Percentiles rank a stretch among this genome's conserved stretches.
phyloP scores from a whole-genome alignment of 441 rosid genomes.

The Theobroma grandiflorum region DNA sequence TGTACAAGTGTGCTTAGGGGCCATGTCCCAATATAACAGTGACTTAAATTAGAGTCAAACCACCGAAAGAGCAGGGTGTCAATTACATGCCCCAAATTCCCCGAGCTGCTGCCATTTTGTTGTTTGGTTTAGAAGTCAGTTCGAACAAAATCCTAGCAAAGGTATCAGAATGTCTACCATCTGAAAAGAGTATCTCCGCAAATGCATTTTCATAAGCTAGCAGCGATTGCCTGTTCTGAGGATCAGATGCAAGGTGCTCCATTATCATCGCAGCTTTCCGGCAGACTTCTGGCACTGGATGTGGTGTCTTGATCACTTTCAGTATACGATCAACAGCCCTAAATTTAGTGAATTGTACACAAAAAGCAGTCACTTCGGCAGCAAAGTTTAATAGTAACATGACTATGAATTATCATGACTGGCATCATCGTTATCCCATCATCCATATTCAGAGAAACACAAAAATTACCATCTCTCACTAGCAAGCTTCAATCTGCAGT shows the following conservation, averaged over 20 bases:
- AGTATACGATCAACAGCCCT: constrained; percentile 95
- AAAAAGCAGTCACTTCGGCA: not conserved
- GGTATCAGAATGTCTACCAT: constrained; percentile 82
- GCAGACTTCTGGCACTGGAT: constrained; percentile 94
- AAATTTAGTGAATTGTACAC: constrained; percentile 24
- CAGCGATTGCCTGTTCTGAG: constrained; percentile 78
- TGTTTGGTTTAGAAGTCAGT: constrained; percentile 87
- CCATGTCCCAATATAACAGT: not conserved
- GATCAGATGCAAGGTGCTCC: constrained; percentile 91
- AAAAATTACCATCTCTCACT: constrained; percentile 81
- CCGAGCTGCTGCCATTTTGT: constrained; percentile 86
- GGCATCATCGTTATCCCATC: not conserved
- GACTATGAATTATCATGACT: not conserved
- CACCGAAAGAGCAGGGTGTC: not conserved
- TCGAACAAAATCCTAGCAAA: constrained; percentile 91
- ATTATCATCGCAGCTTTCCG: constrained; percentile 94
- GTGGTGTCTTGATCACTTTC: constrained; percentile 83
- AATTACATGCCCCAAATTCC: constrained; percentile 94
- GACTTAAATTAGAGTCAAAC: not conserved
- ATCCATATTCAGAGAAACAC: not conserved
- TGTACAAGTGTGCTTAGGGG: constrained; percentile 24
- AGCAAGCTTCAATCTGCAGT: constrained; percentile 95
- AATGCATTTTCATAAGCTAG: constrained; percentile 90
- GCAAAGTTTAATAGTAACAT: constrained; percentile 6
- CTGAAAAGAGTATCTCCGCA: constrained; percentile 86